Percentiles rank a stretch among this genome's conserved stretches.
Evolutionary conservation across 331 rosid genomes (phyloP).

Genomic region (Spiraea crenata): DNA sequence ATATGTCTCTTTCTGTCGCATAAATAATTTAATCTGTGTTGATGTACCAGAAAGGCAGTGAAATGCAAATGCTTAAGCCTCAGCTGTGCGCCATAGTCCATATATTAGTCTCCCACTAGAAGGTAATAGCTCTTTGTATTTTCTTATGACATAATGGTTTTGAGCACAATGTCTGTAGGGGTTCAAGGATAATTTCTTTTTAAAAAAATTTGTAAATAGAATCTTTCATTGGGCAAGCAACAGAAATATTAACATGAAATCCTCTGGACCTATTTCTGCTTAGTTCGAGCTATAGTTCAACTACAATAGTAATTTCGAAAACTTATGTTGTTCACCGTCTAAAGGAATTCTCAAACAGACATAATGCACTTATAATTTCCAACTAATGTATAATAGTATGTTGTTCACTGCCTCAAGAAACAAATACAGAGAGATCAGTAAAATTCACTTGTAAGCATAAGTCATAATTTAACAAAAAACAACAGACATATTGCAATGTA

Average conservation of each 20-base stretch:
- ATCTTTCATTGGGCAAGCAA: background rate
- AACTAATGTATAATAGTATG: background rate
- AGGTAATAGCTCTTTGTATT: no score
- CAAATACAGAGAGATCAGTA: background rate
- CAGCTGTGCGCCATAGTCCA: background rate
- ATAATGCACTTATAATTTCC: no score
- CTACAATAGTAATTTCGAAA: background rate
- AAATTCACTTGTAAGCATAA: background rate
- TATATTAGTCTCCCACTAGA: background rate
- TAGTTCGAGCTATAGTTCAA: no score
- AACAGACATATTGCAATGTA: constrained; percentile 16
- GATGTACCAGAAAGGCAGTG: no score
- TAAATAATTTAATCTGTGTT: background rate
- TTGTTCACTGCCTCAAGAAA: background rate
- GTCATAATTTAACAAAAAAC: background rate
- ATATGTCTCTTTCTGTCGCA: background rate
- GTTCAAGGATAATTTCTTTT: no score
- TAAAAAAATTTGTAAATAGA: background rate
- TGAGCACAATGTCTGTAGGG: no score
- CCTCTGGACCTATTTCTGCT: no score
- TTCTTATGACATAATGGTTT: no score
- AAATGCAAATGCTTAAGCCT: no score
- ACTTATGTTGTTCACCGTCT: background rate
- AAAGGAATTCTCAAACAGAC: background rate
- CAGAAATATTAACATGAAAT: background rate